Base-by-base conservation (phyloP, 1,284 basidiomycete species). In the Pisolithus thermaeus region DNA sequence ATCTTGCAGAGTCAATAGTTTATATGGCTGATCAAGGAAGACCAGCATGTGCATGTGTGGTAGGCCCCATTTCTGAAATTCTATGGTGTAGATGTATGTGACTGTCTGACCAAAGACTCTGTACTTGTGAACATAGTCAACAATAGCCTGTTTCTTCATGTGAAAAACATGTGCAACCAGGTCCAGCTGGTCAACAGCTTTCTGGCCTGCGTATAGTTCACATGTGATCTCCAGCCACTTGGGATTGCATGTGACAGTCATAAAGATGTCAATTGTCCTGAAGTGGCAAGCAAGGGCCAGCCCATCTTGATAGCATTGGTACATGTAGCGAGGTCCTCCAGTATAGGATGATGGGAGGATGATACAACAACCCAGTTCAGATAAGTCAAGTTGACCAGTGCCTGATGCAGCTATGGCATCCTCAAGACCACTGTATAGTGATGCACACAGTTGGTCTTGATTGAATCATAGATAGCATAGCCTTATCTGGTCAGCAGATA, bases 61-160 rank as follows among this genome's bases (percentile, higher is more conserved):
- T 0, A 78, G 65, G 0, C 76, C 74, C 2, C 71, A 60, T 51
- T 78, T 80, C 54, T 80, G 78, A 49, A 75, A 80, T 54, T 80
- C 74, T 9, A 42, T 42, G 20, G 20, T 42, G n/a, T 20, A 20
- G 23, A 20, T 18, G 20, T 18, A 20, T 16, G n/a, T 6, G 16
- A 16, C 14, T 14, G 37, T 38, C 7, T 20, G 20, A 38, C 20
- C 7, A 12, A 38, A n/a, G 12, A 16, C 37, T 16, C 16, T 5
- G 14, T n/a, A 4, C 7, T 48, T 39, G 69, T 60, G 0, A 20
- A 61, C 49, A 2, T 42, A 48, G 0, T 74, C 58, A 0, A 79
- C 16, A 0, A 78, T 42, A 0, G 63, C 67, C 4, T 70, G 56
- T 37, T 66, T 67, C 51, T 77, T 78, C 40, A 70, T 32, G 22